Evolutionary conservation across 2,329 filamentous ascomycete species (phyloP), one percentile per base, ranked within the genome.

Genomic region (Venturia nashicola): DNA sequence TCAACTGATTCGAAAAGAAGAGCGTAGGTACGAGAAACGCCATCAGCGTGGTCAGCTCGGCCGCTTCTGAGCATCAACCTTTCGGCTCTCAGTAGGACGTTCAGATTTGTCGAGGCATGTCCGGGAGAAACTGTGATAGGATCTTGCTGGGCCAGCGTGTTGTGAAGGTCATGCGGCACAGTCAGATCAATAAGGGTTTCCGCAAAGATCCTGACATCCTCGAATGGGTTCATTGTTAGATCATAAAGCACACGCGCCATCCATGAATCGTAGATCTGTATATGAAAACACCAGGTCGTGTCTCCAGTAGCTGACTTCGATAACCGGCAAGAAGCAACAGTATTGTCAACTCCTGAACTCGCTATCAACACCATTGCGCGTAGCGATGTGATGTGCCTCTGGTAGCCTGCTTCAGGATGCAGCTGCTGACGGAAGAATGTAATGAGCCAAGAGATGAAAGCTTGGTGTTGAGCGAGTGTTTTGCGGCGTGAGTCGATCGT

Each of bases 11-110:
- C 68, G 64, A 86, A 90, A 4, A 91, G 73, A 18, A 96, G 76
- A 48, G 89, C 85, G 66, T 87, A 88, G 2, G 87, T 80, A 62
- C 90, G 86, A 42, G 92, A 93, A 59, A 94, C 86, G 11, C 93
- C 93, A 75, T 99, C 93, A 1, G 92, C 91, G 72, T 96, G 90
- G 71, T 97, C 92, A 14, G 91, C 93, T 66, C 94, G 83, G 27
- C 90, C 90, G 5, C 91, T 96, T 34, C 77, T 79, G 27, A 85
- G 80, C 65, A 90, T 86, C 42, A 83, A 77, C 4, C 75, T 73
- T 64, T 87, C 82, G 0, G 77, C 78, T 40, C 74, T 70, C 11
- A 66, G 51, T 9, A 76, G 32, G 66, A 12, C 61, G 65, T 32
- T 23, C 11, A 54, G 36, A 18, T 14, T 32, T 23, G 11, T 34